Percentiles rank a stretch among this genome's conserved stretches.
Conservation (phyloP, 1,139 yeast genomes). For the Meyerozyma elateridarum region DNA sequence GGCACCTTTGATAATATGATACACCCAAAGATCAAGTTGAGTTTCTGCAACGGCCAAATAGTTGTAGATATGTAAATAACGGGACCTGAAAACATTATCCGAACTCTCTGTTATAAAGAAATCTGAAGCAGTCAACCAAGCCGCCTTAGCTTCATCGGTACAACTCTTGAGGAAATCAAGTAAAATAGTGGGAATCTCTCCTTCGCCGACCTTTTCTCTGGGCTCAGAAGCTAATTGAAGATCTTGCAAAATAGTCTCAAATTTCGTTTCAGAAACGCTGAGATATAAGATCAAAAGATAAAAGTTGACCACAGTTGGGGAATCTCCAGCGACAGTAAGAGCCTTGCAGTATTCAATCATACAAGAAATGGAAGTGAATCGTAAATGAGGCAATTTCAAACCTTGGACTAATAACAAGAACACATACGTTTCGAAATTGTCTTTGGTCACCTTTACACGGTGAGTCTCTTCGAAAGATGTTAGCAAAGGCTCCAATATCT, state of each 20-base stretch:
- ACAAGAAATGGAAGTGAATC: conserved; percentile 50
- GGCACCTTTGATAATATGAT: conserved; percentile 36
- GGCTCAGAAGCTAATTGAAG: conserved; percentile 35
- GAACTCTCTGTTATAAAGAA: conserved; percentile 12
- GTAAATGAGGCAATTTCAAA: conserved; percentile 55
- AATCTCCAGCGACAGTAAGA: conserved; percentile 14
- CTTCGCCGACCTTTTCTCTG: conserved; percentile 27
- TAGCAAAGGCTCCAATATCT: conserved; percentile 38
- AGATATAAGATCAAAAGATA: conserved; percentile 57
- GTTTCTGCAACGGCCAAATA: conserved; percentile 35
- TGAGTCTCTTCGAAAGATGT: conserved; percentile 43
- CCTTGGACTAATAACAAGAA: conserved; percentile 57
- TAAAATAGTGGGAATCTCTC: conserved; percentile 43
- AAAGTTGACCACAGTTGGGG: conserved; percentile 18
- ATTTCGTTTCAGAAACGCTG: conserved; percentile 43
- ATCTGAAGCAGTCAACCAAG: conserved; percentile 26
- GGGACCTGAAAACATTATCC: conserved; percentile 41
- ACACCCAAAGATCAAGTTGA: conserved; percentile 39
- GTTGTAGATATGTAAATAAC: conserved; percentile 49
- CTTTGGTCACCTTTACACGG: conserved; percentile 34
- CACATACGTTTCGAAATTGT: conserved; percentile 54
- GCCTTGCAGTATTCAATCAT: conserved; percentile 47
- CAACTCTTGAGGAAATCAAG: conserved; percentile 46
- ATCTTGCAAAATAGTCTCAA: conserved; percentile 40
- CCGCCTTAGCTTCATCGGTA: conserved; percentile 37